These are phyloP conservation scores for Trichoderma koningiopsis DNA, from an alignment of 2,329 filamentous ascomycete species.

Conservation along the genomic window DNA sequence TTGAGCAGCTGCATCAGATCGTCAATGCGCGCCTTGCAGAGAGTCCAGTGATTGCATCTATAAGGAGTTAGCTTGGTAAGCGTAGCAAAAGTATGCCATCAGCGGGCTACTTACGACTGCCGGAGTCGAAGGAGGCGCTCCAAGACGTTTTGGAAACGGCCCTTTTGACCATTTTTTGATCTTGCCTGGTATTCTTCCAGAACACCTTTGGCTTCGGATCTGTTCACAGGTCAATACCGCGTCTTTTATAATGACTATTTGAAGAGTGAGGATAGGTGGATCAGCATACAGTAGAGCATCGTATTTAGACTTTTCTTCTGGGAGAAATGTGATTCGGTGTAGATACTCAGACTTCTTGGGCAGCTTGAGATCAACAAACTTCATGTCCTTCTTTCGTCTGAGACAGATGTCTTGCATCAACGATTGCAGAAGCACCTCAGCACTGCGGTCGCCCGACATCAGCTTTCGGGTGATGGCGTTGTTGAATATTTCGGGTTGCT, in stretches of 20 bases:
- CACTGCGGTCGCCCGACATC: constrained; percentile 55
- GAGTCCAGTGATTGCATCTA: constrained; percentile 82
- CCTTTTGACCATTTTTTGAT: constrained; percentile 46
- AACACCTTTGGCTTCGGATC: constrained; percentile 72
- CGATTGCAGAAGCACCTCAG: constrained; percentile 68
- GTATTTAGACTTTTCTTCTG: constrained; percentile 77
- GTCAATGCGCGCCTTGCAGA: constrained; percentile 74
- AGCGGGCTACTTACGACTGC: constrained; percentile 57
- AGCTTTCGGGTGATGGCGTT: constrained; percentile 64
- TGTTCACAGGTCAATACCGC: constrained; percentile 35
- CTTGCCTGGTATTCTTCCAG: constrained; percentile 60
- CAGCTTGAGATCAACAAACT: constrained; percentile 78
- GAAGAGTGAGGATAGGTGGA: constrained; percentile 24
- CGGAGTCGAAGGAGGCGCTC: constrained; percentile 81
- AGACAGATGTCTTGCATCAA: constrained; percentile 82
- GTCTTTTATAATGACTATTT: not conserved
- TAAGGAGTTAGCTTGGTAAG: too few relatives aligned
- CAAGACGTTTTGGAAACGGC: constrained; percentile 72
- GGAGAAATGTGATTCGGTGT: constrained; percentile 71
- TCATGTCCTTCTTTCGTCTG: constrained; percentile 84
- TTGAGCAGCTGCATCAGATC: constrained; percentile 72
- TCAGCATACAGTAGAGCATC: constrained; percentile 64
- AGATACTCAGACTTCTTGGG: constrained; percentile 78
- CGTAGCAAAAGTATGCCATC: not conserved
- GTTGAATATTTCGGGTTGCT: constrained; percentile 74